Conservation (phyloP, 2,329 filamentous ascomycete genomes). For the Cytospora piceae region DNA sequence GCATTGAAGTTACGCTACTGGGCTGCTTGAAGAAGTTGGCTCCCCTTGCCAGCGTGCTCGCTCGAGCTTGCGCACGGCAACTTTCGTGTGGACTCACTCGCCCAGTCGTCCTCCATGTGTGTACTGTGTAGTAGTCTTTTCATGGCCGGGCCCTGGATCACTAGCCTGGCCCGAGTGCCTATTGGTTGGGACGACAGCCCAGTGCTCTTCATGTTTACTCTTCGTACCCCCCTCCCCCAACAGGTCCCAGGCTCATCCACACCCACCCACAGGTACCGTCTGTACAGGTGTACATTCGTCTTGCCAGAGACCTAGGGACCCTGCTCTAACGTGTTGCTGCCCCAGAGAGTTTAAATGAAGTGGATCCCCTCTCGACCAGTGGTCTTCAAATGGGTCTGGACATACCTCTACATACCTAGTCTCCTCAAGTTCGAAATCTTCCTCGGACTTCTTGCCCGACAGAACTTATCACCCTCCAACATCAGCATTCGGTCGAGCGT, state of each 20-base stretch:
- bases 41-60: not conserved
- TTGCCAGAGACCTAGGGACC: not conserved
- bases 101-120: not conserved
- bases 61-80: not conserved
- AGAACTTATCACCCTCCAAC: no score
- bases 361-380: conserved; percentile 9
- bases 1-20: not conserved
- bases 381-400: not conserved
- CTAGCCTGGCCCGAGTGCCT: not conserved
- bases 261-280: conserved; percentile 19
- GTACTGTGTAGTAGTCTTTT: not conserved
- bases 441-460: not conserved
- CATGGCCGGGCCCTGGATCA: not conserved
- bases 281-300: conserved; percentile 1
- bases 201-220: conserved; percentile 11
- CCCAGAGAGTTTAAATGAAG: conserved; percentile 18
- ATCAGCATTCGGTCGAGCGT: not conserved
- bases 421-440: not conserved
- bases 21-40: not conserved
- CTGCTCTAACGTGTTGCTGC: conserved; percentile 11
- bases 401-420: not conserved
- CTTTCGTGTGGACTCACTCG: no score
- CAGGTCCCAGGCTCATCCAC: not conserved
- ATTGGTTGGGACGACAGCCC: not conserved
- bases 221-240: not conserved